Conservation (phyloP, 495 filamentous ascomycete genomes). For the Xylaria intraflava region DNA sequence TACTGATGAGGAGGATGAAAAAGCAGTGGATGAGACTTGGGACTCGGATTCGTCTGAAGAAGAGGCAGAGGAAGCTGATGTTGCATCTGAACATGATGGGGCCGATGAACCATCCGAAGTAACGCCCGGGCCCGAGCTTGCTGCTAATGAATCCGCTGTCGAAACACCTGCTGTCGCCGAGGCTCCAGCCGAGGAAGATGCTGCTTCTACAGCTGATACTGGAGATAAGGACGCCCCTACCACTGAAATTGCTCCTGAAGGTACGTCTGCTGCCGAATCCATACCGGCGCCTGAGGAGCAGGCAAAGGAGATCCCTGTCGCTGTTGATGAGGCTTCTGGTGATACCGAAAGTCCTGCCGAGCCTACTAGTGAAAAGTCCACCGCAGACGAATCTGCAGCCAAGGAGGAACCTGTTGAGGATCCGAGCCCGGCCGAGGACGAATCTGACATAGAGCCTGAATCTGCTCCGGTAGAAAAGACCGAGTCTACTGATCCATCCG, state of each 20-base stretch:
- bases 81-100: not conserved
- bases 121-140: not conserved
- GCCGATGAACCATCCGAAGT: not conserved
- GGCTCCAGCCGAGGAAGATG: not conserved
- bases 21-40: not conserved
- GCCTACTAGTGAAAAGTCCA: slow-evolving; percentile 10
- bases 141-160: slow-evolving; percentile 1
- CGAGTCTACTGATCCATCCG: not conserved
- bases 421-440: not conserved
- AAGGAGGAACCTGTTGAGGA: slow-evolving; percentile 8
- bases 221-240: slow-evolving; percentile 9
- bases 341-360: slow-evolving; percentile 10
- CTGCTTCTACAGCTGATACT: slow-evolving; percentile 3
- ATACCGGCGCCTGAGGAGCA: not conserved
- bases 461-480: not conserved
- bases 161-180: not conserved
- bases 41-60: not conserved
- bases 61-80: not conserved
- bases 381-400: not conserved
- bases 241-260: not conserved
- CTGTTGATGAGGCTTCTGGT: not conserved
- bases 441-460: not conserved
- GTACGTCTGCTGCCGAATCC: not conserved
- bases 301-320: not conserved
- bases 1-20: not conserved